These are phyloP conservation scores for Eucalyptus sp. DNA, from an alignment of 345 rosid species.

Conservation along the genomic window DNA sequence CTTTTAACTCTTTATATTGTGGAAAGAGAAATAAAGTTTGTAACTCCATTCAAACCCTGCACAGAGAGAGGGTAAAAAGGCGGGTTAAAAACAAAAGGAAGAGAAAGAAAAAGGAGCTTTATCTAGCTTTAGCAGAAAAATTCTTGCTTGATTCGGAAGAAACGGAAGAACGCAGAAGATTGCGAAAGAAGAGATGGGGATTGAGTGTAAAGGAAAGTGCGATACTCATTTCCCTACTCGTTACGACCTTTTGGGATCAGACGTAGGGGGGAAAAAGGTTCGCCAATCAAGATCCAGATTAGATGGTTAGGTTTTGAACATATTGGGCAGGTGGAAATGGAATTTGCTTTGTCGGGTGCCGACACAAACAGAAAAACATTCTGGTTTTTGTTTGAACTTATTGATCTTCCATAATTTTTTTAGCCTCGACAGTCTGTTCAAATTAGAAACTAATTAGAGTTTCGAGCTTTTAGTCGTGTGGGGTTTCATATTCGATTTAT, in stretches of 20 bases:
- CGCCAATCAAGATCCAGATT: not conserved
- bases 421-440: rapidly evolving
- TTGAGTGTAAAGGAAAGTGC: not conserved
- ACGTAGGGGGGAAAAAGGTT: not conserved
- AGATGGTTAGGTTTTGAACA: not conserved
- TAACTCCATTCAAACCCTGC: not conserved
- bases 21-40: not conserved
- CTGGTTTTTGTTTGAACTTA: not conserved
- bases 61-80: not conserved
- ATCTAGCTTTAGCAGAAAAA: not conserved
- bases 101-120: not conserved
- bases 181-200: not conserved
- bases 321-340: not conserved
- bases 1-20: not conserved
- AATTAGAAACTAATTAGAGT: not conserved
- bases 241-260: not conserved
- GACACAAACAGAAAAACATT: not conserved
- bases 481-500: not conserved
- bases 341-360: not conserved
- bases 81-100: not conserved
- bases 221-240: not conserved
- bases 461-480: not conserved
- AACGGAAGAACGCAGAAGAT: not conserved
- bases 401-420: not conserved
- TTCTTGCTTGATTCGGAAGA: not conserved